These are phyloP conservation scores for Aspergillus pseudoterreus DNA, from an alignment of 2,329 filamentous ascomycete species.

Conservation along the genomic window DNA sequence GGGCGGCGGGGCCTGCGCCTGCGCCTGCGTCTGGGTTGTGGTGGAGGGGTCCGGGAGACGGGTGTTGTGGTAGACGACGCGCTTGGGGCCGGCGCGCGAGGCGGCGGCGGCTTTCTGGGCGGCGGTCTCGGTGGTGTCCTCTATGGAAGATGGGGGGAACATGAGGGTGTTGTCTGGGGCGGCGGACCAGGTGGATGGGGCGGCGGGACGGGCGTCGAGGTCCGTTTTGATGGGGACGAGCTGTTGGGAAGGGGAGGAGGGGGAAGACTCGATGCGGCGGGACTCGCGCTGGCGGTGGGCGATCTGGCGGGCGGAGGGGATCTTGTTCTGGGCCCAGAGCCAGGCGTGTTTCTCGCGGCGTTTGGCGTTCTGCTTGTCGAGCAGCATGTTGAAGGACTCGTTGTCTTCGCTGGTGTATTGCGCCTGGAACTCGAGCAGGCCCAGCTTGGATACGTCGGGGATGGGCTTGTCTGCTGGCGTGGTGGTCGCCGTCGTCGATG, in stretches of 20 bases:
- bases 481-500: constrained; percentile 19
- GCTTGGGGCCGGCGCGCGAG: constrained; percentile 72
- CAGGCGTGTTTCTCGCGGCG: constrained; percentile 80
- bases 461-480: constrained; percentile 36
- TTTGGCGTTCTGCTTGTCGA: constrained; percentile 87
- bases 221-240: constrained; percentile 60
- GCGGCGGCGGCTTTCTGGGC: constrained; percentile 65
- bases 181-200: constrained; percentile 71
- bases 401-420: constrained; percentile 98
- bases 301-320: constrained; percentile 61
- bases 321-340: constrained; percentile 84
- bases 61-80: constrained; percentile 79
- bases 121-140: constrained; percentile 55
- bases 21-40: constrained; percentile 20
- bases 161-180: constrained; percentile 79
- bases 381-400: constrained; percentile 87
- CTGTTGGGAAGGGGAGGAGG: constrained; percentile 28
- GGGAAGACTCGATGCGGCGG: constrained; percentile 62
- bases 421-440: constrained; percentile 78
- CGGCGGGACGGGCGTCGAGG: constrained; percentile 68
- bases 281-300: constrained; percentile 54
- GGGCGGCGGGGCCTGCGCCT: constrained; percentile 51
- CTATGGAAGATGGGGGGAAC: constrained; percentile 59
- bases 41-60: constrained; percentile 55
- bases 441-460: constrained; percentile 69